A percentile compares a stretch with the other conserved stretches of the same genome.
phyloP scores from a whole-genome alignment of 2,329 filamentous ascomycete species.

The Fusarium nelsonii region DNA sequence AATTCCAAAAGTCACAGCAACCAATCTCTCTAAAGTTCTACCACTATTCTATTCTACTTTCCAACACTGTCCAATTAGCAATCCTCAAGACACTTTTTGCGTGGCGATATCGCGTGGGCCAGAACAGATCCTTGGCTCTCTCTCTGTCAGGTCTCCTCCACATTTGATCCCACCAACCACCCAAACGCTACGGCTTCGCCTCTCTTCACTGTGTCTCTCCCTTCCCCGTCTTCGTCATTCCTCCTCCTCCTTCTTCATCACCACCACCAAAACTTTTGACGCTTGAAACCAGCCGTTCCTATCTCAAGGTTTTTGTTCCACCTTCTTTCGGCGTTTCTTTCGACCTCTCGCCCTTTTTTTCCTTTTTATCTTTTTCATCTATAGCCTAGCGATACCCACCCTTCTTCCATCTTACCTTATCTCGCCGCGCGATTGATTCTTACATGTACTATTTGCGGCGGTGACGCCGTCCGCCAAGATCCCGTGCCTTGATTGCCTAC shows the following conservation, averaged over 20 bases:
- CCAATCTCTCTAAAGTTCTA: not conserved
- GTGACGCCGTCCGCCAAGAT: slow-evolving; percentile 48
- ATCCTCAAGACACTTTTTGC: not conserved
- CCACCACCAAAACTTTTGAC: slow-evolving; percentile 18
- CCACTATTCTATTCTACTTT: not conserved
- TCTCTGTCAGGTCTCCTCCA: slow-evolving; percentile 35
- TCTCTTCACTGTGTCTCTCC: slow-evolving; percentile 20
- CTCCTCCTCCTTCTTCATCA: slow-evolving; percentile 26
- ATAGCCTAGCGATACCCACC: slow-evolving; percentile 8
- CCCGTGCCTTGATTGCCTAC: slow-evolving; percentile 39
- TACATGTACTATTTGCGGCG: slow-evolving; percentile 48
- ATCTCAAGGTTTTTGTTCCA: slow-evolving; percentile 14
- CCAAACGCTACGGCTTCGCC: slow-evolving; percentile 16
- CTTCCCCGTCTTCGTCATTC: slow-evolving; percentile 32
- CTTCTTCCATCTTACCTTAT: slow-evolving; percentile 13
- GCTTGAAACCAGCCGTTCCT: slow-evolving; percentile 14
- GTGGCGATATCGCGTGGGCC: slow-evolving; percentile 43
- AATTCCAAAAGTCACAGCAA: not conserved
- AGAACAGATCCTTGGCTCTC: slow-evolving; percentile 20
- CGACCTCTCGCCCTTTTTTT: slow-evolving; percentile 1
- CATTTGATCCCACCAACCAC: slow-evolving; percentile 34
- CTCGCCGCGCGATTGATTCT: slow-evolving; percentile 45
- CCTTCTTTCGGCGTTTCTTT: slow-evolving; percentile 25
- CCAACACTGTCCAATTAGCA: not conserved
- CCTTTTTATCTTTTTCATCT: slow-evolving; percentile 1